A percentile compares a stretch with the other conserved stretches of the same genome.
phyloP scores from a whole-genome alignment of 2,329 filamentous ascomycete species.

The Sphaerulina vaccinii region DNA sequence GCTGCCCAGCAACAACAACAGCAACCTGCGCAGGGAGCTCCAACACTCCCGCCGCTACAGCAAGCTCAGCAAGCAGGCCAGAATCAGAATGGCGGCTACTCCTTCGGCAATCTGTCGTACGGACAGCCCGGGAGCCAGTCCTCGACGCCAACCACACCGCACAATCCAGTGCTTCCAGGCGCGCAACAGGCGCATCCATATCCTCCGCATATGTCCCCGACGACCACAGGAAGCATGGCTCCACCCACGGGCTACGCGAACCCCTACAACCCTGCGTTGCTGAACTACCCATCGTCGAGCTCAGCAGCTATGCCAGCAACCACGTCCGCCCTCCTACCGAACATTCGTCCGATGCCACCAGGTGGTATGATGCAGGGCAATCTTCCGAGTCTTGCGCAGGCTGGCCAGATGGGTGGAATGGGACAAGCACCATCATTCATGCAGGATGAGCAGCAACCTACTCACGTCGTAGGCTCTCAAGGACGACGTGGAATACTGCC shows the following conservation, averaged over 20 bases:
- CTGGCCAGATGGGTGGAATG: conserved; percentile 30
- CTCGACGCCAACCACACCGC: conserved; percentile 37
- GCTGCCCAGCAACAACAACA: conserved; percentile 21
- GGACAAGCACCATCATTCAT: conserved; percentile 38
- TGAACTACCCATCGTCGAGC: conserved; percentile 28
- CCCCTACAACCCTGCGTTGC: conserved; percentile 33
- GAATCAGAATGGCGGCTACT: conserved; percentile 32
- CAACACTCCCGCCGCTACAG: conserved; percentile 40
- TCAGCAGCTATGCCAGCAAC: not conserved
- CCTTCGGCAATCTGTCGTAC: conserved; percentile 38
- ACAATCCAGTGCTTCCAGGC: conserved; percentile 35
- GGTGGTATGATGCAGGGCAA: conserved; percentile 39
- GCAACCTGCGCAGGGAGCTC: conserved; percentile 29
- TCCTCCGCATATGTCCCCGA: conserved; percentile 10
- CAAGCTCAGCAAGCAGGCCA: conserved; percentile 19
- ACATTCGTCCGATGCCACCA: conserved; percentile 43
- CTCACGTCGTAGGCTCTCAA: conserved; percentile 92
- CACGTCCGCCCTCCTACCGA: conserved; percentile 37
- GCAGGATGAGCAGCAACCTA: conserved; percentile 55
- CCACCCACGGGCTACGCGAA: conserved; percentile 35
- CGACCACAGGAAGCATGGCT: conserved; percentile 37
- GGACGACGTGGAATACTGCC: conserved; percentile 88
- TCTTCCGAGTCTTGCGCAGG: conserved; percentile 39
- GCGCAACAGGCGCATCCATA: conserved; percentile 17
- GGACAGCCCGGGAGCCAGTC: conserved; percentile 34